phyloP scores from a whole-genome alignment of 208 protist genomes.

The Trichomonas vaginalis region DNA sequence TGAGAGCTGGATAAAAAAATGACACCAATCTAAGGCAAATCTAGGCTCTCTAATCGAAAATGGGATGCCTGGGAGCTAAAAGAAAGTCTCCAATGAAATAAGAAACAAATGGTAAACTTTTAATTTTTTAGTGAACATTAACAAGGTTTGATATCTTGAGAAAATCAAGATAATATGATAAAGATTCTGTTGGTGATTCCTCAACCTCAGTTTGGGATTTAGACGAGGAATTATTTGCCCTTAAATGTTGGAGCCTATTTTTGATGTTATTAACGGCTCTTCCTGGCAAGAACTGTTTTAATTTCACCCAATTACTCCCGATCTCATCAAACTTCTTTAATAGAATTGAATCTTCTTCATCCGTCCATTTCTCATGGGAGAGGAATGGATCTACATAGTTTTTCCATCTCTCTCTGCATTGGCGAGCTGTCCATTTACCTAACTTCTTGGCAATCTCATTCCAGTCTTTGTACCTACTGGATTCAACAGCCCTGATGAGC shows the following conservation, averaged over 20 bases:
- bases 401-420: background rate
- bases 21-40: too few species aligned
- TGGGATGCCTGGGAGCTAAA: too few species aligned
- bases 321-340: background rate
- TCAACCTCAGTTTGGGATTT: background rate
- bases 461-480: background rate
- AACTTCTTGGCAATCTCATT: background rate
- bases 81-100: too few species aligned
- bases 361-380: background rate
- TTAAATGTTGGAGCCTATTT: background rate
- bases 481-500: background rate
- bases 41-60: too few species aligned
- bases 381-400: background rate
- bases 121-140: background rate
- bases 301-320: background rate
- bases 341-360: background rate
- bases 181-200: background rate
- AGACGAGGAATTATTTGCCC: background rate
- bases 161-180: background rate
- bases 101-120: too few species aligned
- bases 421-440: background rate
- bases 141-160: background rate
- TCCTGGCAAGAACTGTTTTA: background rate
- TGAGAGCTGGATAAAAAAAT: too few species aligned
- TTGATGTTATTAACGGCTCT: background rate